Base-by-base conservation (phyloP, 805 yeast species). In the Saturnispora sanitii region DNA sequence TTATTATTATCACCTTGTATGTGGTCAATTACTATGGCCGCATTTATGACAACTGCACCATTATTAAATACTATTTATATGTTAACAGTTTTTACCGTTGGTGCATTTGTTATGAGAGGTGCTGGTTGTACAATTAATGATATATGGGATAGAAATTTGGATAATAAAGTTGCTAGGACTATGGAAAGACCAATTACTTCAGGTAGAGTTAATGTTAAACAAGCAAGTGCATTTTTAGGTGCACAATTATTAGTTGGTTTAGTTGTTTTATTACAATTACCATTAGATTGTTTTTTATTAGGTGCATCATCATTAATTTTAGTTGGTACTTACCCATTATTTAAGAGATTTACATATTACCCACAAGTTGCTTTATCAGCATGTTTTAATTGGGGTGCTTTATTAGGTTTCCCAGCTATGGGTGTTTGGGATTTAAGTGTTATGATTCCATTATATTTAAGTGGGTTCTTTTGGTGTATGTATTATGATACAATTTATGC, bases 81-180 rank as follows among this genome's bases (percentile, higher is more conserved):
- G 54, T 56, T 85, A 26, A 70, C 75, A 0, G 63, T 87, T 12
- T 92, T 87, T 56, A 78, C 90, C 4, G 66, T 81, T 4, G 99
- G 99, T 12, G 74, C 96, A 0, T 53, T 88, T 30, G 69, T 90
- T 15, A 92, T 94, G 95, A 73, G 99, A 59, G 96, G 97, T 21
- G 96, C 96, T 2, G 99, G 98, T 0, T 92, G 99, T 58, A 88
- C 95, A 0, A 79, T 92, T 41, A 92, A 92, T 57, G 99, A 92
- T 60, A 67, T 90, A 34, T 67, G 80, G 56, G 99, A 92, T 57
- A 67, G 86, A 40, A 70, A 90, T 45, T 66, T 88, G 37, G 99
- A 92, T 54, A 69, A 72, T 47, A 73, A 86, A 58, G 98, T 92
- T 3, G 81, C 82, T 7, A 72, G 99, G 48, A 90, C 97, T 3